phyloP scores from a whole-genome alignment of 306 rosid genomes.

The Urtica urens region DNA sequence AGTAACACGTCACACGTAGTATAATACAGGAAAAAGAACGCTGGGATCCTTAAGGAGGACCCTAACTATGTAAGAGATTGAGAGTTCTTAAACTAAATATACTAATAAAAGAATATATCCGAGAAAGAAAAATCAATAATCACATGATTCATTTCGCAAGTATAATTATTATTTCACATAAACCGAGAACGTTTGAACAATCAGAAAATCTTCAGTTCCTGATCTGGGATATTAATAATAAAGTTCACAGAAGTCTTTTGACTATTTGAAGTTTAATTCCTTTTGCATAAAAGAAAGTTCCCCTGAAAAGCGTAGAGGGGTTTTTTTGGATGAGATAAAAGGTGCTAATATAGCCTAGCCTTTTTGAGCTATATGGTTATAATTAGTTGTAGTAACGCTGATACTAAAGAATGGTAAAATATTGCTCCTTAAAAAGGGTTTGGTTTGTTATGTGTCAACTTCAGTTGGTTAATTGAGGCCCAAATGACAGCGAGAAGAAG shows the following conservation, averaged over 20 bases:
- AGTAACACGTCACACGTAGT: no score
- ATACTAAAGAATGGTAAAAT: conserved; percentile 11
- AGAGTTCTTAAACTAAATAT: no score
- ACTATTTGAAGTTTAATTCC: conserved; percentile 3
- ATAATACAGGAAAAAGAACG: no score
- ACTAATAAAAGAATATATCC: no score
- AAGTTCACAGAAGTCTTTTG: not conserved
- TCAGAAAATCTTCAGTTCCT: not conserved
- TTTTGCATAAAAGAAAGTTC: conserved; percentile 1
- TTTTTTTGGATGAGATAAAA: not conserved
- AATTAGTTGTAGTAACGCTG: conserved; percentile 18
- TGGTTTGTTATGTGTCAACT: conserved; percentile 35
- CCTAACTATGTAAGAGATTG: no score
- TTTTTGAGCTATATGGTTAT: conserved; percentile 12
- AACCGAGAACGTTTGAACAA: not conserved
- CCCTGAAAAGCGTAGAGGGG: conserved; percentile 1
- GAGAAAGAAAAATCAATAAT: not conserved
- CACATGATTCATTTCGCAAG: not conserved
- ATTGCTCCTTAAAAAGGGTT: conserved; percentile 5
- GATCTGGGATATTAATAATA: not conserved
- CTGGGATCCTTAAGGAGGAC: no score
- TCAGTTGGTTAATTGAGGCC: conserved; percentile 42
- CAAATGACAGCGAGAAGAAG: not conserved
- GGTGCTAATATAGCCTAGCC: not conserved
- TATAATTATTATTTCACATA: not conserved